phyloP scores from a whole-genome alignment of 305 asterid genomes.

The Withania somnifera region DNA sequence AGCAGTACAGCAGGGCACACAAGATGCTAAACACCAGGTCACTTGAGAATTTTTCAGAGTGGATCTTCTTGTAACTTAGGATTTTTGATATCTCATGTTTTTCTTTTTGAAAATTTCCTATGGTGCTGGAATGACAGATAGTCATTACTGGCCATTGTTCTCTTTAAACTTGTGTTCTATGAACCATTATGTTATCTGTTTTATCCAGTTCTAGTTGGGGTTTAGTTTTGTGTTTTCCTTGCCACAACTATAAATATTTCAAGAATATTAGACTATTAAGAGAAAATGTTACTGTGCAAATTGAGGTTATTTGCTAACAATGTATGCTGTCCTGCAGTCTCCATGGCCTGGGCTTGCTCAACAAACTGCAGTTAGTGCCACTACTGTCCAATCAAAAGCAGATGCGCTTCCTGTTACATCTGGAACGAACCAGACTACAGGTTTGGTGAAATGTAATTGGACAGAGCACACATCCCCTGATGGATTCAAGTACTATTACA shows the following conservation, averaged over 20 bases:
- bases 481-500: conserved; percentile 90
- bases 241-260: background rate
- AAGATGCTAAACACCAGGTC: conserved; percentile 58
- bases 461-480: conserved; percentile 92
- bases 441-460: conserved; percentile 52
- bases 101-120: background rate
- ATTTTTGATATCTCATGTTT: background rate
- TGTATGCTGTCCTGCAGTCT: conserved; percentile 28
- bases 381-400: conserved; percentile 30
- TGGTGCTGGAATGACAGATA: background rate
- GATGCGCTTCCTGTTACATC: conserved; percentile 31
- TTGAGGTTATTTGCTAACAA: background rate
- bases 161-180: background rate
- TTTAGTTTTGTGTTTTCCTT: background rate
- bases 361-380: conserved; percentile 29
- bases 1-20: conserved; percentile 45
- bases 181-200: background rate
- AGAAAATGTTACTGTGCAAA: background rate
- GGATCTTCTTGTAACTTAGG: background rate
- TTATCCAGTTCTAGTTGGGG: background rate
- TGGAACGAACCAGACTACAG: conserved; percentile 16
- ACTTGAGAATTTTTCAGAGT: background rate
- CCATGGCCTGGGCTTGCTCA: conserved; percentile 50
- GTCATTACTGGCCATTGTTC: background rate
- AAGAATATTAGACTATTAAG: background rate